Evolutionary conservation across 2,329 filamentous ascomycete species (phyloP).

Genomic region (Plenodomus biglobosus): DNA sequence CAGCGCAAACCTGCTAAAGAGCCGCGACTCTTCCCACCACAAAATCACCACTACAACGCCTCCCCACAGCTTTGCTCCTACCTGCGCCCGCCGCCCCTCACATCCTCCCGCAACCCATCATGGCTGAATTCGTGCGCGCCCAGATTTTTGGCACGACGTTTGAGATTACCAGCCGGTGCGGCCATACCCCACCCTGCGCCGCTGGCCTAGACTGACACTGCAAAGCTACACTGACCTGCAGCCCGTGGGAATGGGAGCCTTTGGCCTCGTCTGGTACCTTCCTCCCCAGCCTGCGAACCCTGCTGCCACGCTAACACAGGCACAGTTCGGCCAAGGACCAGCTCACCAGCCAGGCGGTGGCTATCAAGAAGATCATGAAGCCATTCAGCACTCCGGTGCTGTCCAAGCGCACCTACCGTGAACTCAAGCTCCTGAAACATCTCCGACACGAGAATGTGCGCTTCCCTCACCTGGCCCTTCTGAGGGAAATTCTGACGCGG

Average conservation of each 20-base stretch:
- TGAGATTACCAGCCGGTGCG: slow-evolving; percentile 96
- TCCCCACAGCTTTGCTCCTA: slow-evolving; percentile 9
- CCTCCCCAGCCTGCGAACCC: slow-evolving; percentile 4
- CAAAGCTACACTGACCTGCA: slow-evolving; percentile 93
- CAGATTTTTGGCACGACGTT: slow-evolving; percentile 99
- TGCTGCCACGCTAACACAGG: slow-evolving; percentile 14
- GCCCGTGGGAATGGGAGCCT: slow-evolving; percentile 98
- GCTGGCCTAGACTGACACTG: slow-evolving; percentile 21
- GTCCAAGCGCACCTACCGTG: slow-evolving; percentile 95
- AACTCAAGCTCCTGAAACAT: slow-evolving; percentile 96
- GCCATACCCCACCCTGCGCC: slow-evolving; percentile 28
- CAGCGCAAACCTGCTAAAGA: slow-evolving; percentile 33
- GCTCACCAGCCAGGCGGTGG: slow-evolving; percentile 93
- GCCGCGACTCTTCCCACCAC: slow-evolving; percentile 19
- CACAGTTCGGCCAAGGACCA: slow-evolving; percentile 92
- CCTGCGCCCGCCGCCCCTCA: slow-evolving; percentile 26
- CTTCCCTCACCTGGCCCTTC: neutral
- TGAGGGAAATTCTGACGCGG: slow-evolving; percentile 17
- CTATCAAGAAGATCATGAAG: slow-evolving; percentile 99
- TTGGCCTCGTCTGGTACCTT: slow-evolving; percentile 89
- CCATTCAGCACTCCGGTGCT: slow-evolving; percentile 99
- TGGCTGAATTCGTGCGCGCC: slow-evolving; percentile 99
- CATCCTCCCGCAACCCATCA: slow-evolving; percentile 53
- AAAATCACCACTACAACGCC: slow-evolving; percentile 14
- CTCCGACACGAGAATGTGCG: slow-evolving; percentile 92